Conservation (phyloP, 2,329 filamentous ascomycete species). For the Aspergillus pseudoviridinutans region DNA sequence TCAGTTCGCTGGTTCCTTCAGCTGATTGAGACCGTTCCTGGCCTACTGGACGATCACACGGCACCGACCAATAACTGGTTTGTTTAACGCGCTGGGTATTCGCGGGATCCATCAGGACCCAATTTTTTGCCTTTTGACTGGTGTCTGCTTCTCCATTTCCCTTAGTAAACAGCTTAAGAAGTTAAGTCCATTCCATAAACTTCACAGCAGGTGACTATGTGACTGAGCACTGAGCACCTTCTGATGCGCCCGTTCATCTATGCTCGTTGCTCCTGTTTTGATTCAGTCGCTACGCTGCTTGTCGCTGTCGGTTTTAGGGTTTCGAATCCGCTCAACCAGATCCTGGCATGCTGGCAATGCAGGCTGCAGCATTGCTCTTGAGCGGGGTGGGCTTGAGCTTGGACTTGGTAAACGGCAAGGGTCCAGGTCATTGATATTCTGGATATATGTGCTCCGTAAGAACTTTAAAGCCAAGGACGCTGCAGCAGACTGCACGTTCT, state of each 20-base stretch:
- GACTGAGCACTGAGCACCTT: background rate
- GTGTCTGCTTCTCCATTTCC: background rate
- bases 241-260: background rate
- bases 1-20: background rate
- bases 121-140: slow-evolving; percentile 4
- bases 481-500: slow-evolving; percentile 7
- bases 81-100: slow-evolving; percentile 1
- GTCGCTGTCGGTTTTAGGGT: background rate
- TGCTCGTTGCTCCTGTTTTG: background rate
- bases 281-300: background rate
- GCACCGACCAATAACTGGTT: background rate
- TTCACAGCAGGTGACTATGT: background rate
- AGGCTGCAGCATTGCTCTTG: slow-evolving; percentile 8
- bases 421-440: slow-evolving; percentile 2
- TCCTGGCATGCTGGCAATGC: background rate
- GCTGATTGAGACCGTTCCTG: slow-evolving; percentile 1
- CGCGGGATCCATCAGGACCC: slow-evolving; percentile 3
- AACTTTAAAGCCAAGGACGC: slow-evolving; percentile 3
- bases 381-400: slow-evolving; percentile 5
- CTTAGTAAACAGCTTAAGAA: background rate
- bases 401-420: background rate
- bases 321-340: background rate
- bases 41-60: slow-evolving; percentile 6
- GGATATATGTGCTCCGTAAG: background rate
- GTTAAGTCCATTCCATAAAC: background rate